Evolutionary conservation across 139 green algal species (phyloP).

Genomic region (Pseudopediastrum boryanum): DNA sequence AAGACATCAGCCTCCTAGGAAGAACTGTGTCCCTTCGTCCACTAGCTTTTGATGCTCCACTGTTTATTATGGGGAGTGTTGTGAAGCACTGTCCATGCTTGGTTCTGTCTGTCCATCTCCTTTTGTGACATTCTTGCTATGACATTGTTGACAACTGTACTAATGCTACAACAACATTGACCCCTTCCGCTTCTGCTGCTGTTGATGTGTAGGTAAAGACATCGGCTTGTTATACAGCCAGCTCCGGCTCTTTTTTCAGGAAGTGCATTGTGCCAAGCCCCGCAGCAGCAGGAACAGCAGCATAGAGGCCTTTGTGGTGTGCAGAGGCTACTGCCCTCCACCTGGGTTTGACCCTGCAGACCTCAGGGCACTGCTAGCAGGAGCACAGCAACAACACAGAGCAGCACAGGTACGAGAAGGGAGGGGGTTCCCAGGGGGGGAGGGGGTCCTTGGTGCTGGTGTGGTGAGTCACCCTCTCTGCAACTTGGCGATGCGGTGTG

Average conservation of each 20-base stretch:
- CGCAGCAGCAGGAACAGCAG: conserved; percentile 91
- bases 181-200: too few species aligned
- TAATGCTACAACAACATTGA: too few species aligned
- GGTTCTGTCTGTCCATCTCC: too few species aligned
- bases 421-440: background rate
- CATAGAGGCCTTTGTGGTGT: conserved; percentile 98
- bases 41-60: too few species aligned
- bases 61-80: too few species aligned
- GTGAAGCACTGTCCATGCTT: too few species aligned
- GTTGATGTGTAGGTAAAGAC: conserved; percentile 80
- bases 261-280: conserved; percentile 95
- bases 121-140: too few species aligned
- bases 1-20: too few species aligned
- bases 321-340: conserved; percentile 75
- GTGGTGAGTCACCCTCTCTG: background rate
- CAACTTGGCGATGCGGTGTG: background rate
- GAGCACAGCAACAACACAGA: conserved; percentile 19
- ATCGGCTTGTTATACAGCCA: conserved; percentile 91
- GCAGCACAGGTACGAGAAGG: conserved; percentile 1
- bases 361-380: conserved; percentile 60
- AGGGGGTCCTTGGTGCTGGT: background rate
- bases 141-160: too few species aligned
- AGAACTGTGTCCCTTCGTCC: too few species aligned
- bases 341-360: conserved; percentile 68
- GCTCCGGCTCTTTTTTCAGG: conserved; percentile 88